phyloP scores from a whole-genome alignment of 1,284 basidiomycete species.

The Trichosporon asahii region DNA sequence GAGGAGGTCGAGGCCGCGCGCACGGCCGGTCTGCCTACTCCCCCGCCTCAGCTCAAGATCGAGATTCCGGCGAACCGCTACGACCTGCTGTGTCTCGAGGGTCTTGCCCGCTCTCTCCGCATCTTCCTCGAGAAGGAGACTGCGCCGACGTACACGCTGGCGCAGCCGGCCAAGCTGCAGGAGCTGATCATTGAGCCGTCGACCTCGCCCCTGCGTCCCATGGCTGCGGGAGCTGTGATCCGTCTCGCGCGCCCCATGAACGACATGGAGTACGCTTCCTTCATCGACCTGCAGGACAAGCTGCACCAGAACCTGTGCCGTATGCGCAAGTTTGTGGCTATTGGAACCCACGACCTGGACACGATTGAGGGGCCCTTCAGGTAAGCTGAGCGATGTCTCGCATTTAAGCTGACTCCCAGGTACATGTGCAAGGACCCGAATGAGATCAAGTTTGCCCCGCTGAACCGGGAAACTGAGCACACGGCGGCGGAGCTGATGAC shows the following conservation, averaged over 20 bases:
- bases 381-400: constrained; percentile 29
- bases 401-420: constrained; percentile 26
- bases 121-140: constrained; percentile 75
- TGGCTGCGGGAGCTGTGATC: constrained; percentile 85
- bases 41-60: constrained; percentile 93
- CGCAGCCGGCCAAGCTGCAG: constrained; percentile 65
- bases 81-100: constrained; percentile 95
- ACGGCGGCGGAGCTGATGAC: constrained; percentile 83
- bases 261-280: constrained; percentile 84
- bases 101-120: constrained; percentile 81
- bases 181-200: constrained; percentile 67
- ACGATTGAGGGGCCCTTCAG: constrained; percentile 81
- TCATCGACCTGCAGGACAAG: constrained; percentile 98
- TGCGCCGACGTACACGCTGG: constrained; percentile 69
- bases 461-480: constrained; percentile 71
- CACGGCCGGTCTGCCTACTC: constrained; percentile 75
- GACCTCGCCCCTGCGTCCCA: constrained; percentile 78
- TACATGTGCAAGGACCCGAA: constrained; percentile 87
- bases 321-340: constrained; percentile 84
- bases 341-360: constrained; percentile 96
- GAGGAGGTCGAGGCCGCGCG: constrained; percentile 75
- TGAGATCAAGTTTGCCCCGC: constrained; percentile 82
- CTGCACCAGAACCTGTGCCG: constrained; percentile 94
- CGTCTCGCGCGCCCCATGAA: constrained; percentile 82
- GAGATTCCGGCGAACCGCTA: constrained; percentile 98